These are phyloP conservation scores for Pogostemon cablin DNA, from an alignment of 257 asterid species.

Conservation along the genomic window DNA sequence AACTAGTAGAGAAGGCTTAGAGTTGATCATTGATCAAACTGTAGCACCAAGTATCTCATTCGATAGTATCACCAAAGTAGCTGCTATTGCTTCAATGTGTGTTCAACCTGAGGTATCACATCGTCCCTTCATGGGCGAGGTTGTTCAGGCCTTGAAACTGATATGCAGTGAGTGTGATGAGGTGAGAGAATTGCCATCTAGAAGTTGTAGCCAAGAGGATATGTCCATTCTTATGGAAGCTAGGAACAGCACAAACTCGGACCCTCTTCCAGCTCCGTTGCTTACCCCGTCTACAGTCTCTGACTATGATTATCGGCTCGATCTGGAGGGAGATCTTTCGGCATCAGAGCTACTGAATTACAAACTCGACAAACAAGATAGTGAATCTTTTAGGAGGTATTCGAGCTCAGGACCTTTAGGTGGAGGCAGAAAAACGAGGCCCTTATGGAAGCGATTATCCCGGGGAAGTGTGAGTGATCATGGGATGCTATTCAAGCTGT, in stretches of 20 bases:
- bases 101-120: slow-evolving; percentile 94
- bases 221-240: slow-evolving; percentile 44
- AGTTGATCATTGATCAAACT: slow-evolving; percentile 61
- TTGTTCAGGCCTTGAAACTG: slow-evolving; percentile 85
- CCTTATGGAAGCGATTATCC: slow-evolving; percentile 69
- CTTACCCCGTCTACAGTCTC: slow-evolving; percentile 50
- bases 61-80: slow-evolving; percentile 76
- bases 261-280: slow-evolving; percentile 37
- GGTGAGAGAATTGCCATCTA: slow-evolving; percentile 42
- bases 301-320: slow-evolving; percentile 51
- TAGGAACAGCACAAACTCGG: slow-evolving; percentile 38
- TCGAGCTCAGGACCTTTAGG: slow-evolving; percentile 79
- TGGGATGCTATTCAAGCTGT: slow-evolving; percentile 47
- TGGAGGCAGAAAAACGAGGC: slow-evolving; percentile 48
- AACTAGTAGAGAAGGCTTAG: slow-evolving; percentile 58
- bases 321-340: slow-evolving; percentile 73
- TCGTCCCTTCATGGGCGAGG: slow-evolving; percentile 97
- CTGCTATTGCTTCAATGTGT: slow-evolving; percentile 94
- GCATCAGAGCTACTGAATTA: slow-evolving; percentile 67
- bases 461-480: slow-evolving; percentile 82
- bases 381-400: slow-evolving; percentile 63
- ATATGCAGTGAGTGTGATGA: slow-evolving; percentile 71
- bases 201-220: slow-evolving; percentile 56
- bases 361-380: slow-evolving; percentile 43
- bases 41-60: slow-evolving; percentile 57